Evolutionary conservation across 768 basidiomycete species (phyloP).

Genomic region (Leucocoprinus birnbaumii): DNA sequence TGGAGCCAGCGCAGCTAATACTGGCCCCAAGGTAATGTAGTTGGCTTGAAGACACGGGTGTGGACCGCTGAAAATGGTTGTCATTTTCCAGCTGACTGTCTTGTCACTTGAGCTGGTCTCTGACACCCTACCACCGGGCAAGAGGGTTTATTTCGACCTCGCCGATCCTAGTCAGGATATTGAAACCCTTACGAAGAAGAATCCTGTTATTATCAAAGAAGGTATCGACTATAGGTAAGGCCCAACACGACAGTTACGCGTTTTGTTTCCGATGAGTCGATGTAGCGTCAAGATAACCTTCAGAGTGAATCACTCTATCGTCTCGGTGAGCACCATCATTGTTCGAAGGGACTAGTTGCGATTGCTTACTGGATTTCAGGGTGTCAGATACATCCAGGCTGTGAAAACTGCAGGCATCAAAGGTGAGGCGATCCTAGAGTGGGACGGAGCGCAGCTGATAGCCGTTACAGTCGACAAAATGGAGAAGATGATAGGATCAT

Average conservation of each 20-base stretch:
- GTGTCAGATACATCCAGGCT: constrained; percentile 83
- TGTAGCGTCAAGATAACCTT: constrained; percentile 80
- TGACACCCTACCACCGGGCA: constrained; percentile 60
- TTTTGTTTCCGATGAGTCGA: constrained; percentile 10
- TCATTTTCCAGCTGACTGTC: constrained; percentile 55
- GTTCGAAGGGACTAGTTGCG: constrained; percentile 8
- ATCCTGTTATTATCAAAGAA: constrained; percentile 77
- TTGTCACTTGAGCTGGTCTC: constrained; percentile 78
- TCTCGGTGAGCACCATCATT: constrained; percentile 50
- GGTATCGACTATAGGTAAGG: constrained; percentile 86
- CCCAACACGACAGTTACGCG: not conserved
- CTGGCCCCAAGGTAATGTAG: constrained; percentile 62
- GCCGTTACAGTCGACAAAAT: constrained; percentile 74
- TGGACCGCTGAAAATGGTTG: constrained; percentile 3
- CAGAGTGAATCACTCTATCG: constrained; percentile 88
- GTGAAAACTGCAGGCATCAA: constrained; percentile 78
- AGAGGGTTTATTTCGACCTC: constrained; percentile 67
- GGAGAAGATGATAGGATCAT: constrained; percentile 94
- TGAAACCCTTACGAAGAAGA: constrained; percentile 63
- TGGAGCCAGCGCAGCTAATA: constrained; percentile 34
- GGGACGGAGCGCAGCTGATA: not conserved
- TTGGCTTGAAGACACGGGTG: not conserved
- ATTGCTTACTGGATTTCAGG: constrained; percentile 34
- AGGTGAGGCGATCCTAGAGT: constrained; percentile 39
- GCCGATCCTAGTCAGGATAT: constrained; percentile 36